These are phyloP conservation scores for Neopestalotiopsis sp. DNA, from an alignment of 2,329 filamentous ascomycete species.

Conservation along the genomic window DNA sequence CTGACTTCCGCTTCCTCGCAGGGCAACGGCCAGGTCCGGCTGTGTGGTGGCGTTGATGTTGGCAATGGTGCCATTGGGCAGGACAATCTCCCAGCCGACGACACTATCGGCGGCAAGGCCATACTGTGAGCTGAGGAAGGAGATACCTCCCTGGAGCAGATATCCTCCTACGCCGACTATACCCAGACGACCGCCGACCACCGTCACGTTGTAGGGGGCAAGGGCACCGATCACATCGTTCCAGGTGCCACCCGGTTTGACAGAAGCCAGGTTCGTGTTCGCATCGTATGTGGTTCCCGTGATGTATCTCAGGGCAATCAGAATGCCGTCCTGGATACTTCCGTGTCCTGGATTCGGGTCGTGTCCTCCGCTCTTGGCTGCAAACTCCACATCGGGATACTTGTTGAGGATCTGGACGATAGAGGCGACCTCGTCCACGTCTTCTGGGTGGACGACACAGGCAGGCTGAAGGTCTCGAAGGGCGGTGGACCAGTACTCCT, in stretches of 20 bases:
- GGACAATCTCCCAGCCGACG: conserved; percentile 34
- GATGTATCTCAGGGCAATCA: conserved; percentile 42
- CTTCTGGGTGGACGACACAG: conserved; percentile 41
- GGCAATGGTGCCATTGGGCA: conserved; percentile 31
- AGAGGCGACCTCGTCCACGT: conserved; percentile 38
- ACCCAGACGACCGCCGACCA: conserved; percentile 37
- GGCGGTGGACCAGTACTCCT: conserved; percentile 40
- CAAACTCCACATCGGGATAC: conserved; percentile 38
- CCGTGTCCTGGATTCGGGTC: conserved; percentile 41
- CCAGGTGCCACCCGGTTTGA: conserved; percentile 46
- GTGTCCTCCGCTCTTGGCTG: conserved; percentile 46
- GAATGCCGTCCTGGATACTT: conserved; percentile 41
- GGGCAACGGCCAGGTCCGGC: conserved; percentile 32
- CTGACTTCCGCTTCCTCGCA: conserved; percentile 35
- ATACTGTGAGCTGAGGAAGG: conserved; percentile 35
- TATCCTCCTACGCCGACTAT: conserved; percentile 36
- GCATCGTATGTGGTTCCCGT: conserved; percentile 41
- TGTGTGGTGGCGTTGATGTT: conserved; percentile 31
- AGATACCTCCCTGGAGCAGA: conserved; percentile 35
- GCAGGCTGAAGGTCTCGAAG: conserved; percentile 38
- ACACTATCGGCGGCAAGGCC: conserved; percentile 34
- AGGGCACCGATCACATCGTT: conserved; percentile 42
- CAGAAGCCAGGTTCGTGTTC: conserved; percentile 38
- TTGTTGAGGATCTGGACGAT: conserved; percentile 38
- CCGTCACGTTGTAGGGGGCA: conserved; percentile 39